A percentile compares a stretch with the other conserved stretches of the same genome.
phyloP scores from a whole-genome alignment of 2,329 filamentous ascomycete species.

The Diplocarpon mali region DNA sequence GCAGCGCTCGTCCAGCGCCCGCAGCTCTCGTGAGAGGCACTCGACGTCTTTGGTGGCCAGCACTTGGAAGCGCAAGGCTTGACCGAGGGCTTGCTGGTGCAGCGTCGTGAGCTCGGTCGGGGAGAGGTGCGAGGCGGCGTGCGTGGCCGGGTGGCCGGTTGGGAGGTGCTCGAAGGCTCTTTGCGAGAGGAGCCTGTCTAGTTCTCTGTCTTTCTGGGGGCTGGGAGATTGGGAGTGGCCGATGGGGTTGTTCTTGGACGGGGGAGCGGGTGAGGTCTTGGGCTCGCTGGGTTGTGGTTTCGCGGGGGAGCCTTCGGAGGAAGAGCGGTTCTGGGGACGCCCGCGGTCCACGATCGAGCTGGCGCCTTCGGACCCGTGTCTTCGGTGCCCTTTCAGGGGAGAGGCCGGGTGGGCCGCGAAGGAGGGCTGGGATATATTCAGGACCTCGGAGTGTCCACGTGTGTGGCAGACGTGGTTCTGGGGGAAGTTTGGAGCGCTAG shows the following conservation, averaged over 20 bases:
- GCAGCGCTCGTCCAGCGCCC: conserved; percentile 64
- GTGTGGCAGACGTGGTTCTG: conserved; percentile 3
- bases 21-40: conserved; percentile 58
- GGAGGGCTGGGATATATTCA: conserved; percentile 1
- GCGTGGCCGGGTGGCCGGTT: conserved; percentile 41
- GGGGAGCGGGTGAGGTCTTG: background rate
- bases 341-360: conserved; percentile 50
- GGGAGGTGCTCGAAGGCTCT: conserved; percentile 51
- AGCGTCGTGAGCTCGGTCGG: conserved; percentile 39
- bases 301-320: conserved; percentile 28
- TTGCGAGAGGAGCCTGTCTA: conserved; percentile 32
- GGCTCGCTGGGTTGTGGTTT: conserved; percentile 10
- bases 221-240: background rate
- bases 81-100: conserved; percentile 49
- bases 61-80: conserved; percentile 55
- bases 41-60: conserved; percentile 52
- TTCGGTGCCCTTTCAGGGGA: conserved; percentile 32
- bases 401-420: conserved; percentile 4
- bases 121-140: conserved; percentile 39
- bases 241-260: background rate
- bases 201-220: conserved; percentile 9
- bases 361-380: conserved; percentile 45
- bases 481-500: background rate
- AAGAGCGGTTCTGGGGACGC: conserved; percentile 42
- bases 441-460: conserved; percentile 5